Conservation (phyloP, 2,329 filamentous ascomycete genomes). For the Fusarium sp. region DNA sequence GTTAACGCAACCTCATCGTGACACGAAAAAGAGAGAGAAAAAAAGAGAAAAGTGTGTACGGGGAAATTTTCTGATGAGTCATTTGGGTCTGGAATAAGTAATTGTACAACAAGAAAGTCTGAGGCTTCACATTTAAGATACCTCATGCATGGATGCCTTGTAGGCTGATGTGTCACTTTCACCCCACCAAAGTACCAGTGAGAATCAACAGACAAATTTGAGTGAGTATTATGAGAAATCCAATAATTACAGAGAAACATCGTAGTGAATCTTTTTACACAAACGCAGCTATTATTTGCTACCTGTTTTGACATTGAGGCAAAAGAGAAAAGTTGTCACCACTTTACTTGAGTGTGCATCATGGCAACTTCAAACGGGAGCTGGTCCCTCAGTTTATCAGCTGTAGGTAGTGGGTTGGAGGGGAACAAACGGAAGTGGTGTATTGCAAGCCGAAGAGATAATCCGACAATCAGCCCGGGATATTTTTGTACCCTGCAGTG, state of each 20-base stretch:
- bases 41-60: no score
- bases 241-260: neutral
- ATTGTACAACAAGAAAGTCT: no score
- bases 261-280: no score
- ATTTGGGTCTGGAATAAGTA: no score
- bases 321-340: neutral
- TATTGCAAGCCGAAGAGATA: constrained; percentile 44
- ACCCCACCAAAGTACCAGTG: neutral
- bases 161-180: neutral
- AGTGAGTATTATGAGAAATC: neutral
- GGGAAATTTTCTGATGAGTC: no score
- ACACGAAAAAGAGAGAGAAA: neutral
- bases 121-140: neutral
- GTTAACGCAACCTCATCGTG: neutral
- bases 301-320: neutral
- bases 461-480: constrained; percentile 38
- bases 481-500: constrained; percentile 41
- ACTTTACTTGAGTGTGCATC: no score
- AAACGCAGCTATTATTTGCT: neutral
- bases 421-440: neutral
- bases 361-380: neutral
- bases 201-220: neutral
- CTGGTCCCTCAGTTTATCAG: neutral
- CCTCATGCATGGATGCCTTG: neutral
- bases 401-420: neutral